phyloP scores from a whole-genome alignment of 2,329 filamentous ascomycete genomes.

The Didymella exigua region DNA sequence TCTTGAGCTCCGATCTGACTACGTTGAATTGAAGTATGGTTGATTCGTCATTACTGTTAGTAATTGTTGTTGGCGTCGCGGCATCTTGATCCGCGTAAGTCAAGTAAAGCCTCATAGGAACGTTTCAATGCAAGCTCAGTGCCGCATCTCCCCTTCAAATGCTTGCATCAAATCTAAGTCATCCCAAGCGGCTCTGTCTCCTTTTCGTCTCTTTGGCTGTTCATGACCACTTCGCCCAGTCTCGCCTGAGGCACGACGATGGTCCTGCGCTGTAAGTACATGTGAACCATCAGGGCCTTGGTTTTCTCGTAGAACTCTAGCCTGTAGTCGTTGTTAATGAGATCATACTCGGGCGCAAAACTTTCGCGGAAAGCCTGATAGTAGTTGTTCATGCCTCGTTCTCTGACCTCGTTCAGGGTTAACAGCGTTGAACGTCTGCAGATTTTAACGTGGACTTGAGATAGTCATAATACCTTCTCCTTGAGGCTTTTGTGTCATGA shows the following conservation, averaged over 20 bases:
- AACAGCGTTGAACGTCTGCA: conserved; percentile 6
- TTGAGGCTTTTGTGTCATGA: not conserved
- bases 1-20: too few species aligned
- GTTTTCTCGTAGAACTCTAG: conserved; percentile 12
- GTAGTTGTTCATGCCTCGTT: conserved; percentile 4
- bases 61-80: not conserved
- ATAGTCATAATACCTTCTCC: not conserved
- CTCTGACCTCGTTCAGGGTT: conserved; percentile 7
- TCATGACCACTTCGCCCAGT: not conserved
- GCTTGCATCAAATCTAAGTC: not conserved
- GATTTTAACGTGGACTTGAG: conserved; percentile 10
- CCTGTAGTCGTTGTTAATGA: conserved; percentile 1
- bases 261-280: conserved; percentile 1
- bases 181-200: not conserved
- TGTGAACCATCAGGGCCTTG: conserved; percentile 6
- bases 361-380: conserved; percentile 5
- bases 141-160: not conserved
- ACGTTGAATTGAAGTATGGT: not conserved
- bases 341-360: conserved; percentile 8
- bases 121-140: not conserved
- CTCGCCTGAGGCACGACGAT: not conserved
- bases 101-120: not conserved
- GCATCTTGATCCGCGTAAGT: not conserved
- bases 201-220: not conserved
- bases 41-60: not conserved